phyloP scores from a whole-genome alignment of 768 basidiomycete species.

The Pleurotus cornucopiae region DNA sequence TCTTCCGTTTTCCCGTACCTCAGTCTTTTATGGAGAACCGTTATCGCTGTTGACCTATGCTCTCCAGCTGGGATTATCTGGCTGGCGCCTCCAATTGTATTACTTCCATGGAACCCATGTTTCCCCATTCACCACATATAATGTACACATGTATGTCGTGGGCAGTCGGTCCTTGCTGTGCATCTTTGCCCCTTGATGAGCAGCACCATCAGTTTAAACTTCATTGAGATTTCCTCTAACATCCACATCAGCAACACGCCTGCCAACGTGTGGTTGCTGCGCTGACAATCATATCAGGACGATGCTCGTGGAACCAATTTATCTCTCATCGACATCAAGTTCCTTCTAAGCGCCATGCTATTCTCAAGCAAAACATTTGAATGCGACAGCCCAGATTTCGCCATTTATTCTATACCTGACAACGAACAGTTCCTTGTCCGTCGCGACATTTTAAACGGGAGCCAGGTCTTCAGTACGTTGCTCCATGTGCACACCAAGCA shows the following conservation, averaged over 20 bases:
- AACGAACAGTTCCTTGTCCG: conserved; percentile 44
- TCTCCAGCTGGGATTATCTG: conserved; percentile 3
- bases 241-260: background rate
- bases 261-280: conserved; percentile 1
- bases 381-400: conserved; percentile 51
- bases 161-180: conserved; percentile 3
- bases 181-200: conserved; percentile 4
- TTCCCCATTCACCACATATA: conserved; percentile 6
- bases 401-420: conserved; percentile 51
- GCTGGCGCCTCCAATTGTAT: background rate
- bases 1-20: conserved; percentile 20
- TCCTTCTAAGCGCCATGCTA: background rate
- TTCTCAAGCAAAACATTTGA: conserved; percentile 26
- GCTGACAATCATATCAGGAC: background rate
- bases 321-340: background rate
- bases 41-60: conserved; percentile 6
- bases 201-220: background rate
- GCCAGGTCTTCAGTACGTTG: conserved; percentile 61
- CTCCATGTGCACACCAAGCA: conserved; percentile 7
- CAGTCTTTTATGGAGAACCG: conserved; percentile 17
- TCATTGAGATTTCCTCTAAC: background rate
- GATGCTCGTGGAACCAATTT: background rate
- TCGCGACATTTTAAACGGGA: conserved; percentile 44
- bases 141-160: conserved; percentile 11
- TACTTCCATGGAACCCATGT: conserved; percentile 6